Evolutionary conservation across 2,329 filamentous ascomycete species (phyloP).

Genomic region (Hansfordia pulvinata): DNA sequence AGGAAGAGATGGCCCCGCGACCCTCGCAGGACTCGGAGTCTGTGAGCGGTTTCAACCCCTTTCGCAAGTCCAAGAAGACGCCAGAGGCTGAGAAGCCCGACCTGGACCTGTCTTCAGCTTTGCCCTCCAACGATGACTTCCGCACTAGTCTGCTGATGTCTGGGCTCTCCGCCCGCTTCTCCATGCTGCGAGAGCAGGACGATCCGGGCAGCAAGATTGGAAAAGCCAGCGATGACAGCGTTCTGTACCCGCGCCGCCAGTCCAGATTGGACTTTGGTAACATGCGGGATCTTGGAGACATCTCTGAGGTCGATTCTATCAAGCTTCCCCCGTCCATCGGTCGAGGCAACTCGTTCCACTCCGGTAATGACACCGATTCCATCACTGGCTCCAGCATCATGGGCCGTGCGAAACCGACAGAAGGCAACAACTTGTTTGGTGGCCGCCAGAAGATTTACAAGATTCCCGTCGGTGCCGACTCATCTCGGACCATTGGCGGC

Average conservation of each 20-base stretch:
- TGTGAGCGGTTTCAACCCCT: conserved; percentile 34
- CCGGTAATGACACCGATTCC: conserved; percentile 54
- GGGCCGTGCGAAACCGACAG: conserved; percentile 65
- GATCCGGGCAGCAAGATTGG: conserved; percentile 80
- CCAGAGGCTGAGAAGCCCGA: conserved; percentile 47
- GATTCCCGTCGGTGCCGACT: conserved; percentile 42
- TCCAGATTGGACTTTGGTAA: conserved; percentile 65
- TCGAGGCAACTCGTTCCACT: conserved; percentile 51
- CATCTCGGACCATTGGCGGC: conserved; percentile 22
- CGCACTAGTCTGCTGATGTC: conserved; percentile 94
- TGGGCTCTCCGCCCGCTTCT: conserved; percentile 86
- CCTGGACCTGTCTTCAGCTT: conserved; percentile 57
- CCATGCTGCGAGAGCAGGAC: conserved; percentile 91
- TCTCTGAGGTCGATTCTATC: conserved; percentile 81
- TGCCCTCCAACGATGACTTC: conserved; percentile 81
- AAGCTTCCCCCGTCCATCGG: conserved; percentile 42
- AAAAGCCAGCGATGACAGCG: conserved; percentile 91
- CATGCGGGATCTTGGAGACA: conserved; percentile 54
- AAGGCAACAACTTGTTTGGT: conserved; percentile 89
- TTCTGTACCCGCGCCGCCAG: conserved; percentile 68
- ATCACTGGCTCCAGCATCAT: conserved; percentile 58
- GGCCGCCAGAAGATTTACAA: conserved; percentile 94
- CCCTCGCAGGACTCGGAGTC: conserved; percentile 42
- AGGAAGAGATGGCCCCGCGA: conserved; percentile 31
- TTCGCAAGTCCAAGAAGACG: conserved; percentile 40